Evolutionary conservation across 768 basidiomycete genomes (phyloP), one percentile per base, ranked within the genome.

Genomic region (Russula virescens): DNA sequence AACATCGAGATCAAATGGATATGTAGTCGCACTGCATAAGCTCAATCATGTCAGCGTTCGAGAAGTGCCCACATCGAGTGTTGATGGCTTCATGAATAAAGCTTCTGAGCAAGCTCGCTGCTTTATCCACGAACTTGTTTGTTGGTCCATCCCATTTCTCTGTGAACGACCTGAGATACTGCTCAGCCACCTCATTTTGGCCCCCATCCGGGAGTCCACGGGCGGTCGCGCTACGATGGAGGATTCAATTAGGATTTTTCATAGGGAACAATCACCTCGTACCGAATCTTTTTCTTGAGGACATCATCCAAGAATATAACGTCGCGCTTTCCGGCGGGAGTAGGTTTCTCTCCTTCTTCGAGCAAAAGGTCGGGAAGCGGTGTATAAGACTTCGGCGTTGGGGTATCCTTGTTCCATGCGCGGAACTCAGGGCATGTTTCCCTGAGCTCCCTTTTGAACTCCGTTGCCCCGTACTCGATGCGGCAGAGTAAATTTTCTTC

Each of bases 401-500:
- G 50, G 5, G 1, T 1, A 10, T 25, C 3, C 25, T 34, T 26
- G 31, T 13, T 26, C 62, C 63, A 66, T 35, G 65, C 46, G 6
- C 63, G 57, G 54, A 66, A 66, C 16, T 56, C 63, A 6, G 65
- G 65, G n/a, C 52, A 65, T 19, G 57, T 55, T 43, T 16, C 47
- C 19, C 65, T 58, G 19, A 65, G 52, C 23, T 52, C 49, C 5
- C 45, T 48, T 31, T 60, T 60, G 43, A 66, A 35, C 11, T 5
- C 34, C 28, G 19, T 40, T 0, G 61, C 55, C 11, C 58, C 62
- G 10, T 51, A 38, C 35, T 66, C 61, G 19, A 66, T 55, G 14
- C 13, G 55, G 28, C 26, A 51, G 1, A 66, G n/a, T 4, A 66
- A 3, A 21, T 75, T 71, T 16, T 77, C 75, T 0, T 42, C 28